Base-by-base conservation (phyloP, 2,329 filamentous ascomycete genomes). In the Aspergillus ibericus region DNA sequence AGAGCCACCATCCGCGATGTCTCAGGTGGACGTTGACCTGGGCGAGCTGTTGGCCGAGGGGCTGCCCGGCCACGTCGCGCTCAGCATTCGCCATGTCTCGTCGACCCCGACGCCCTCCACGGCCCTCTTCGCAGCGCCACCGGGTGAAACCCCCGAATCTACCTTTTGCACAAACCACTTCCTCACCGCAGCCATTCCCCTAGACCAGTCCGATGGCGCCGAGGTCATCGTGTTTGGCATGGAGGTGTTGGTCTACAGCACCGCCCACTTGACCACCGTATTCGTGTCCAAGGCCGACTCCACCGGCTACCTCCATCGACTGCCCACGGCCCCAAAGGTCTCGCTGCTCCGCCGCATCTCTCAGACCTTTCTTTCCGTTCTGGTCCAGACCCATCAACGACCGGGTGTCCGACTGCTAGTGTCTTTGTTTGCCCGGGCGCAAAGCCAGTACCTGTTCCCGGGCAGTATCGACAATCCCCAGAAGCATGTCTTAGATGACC, bases 211-310 rank as follows among this genome's bases (percentile, higher is more conserved):
- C 40, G 60, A 67, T 44, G 68, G 60, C 4, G 59, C 77, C 18
- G 81, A 86, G 61, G 82, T 96, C 1, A 78, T 97, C 6, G 82
- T 93, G 8, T 88, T 96, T 59, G 93, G 90, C 15, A 83, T 99
- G 62, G 95, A 99, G 72, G 82, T 97, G 53, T 83, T 95, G 67
- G 84, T 99, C 60, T 99, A 96, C 76, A 90, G 87, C 0, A 96
- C 93, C 0, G 84, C 85, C 47, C 84, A 85, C 66, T 84, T 92
- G 22, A 96, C 90, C 1, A 97, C 91, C 4, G 83, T 98, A 55
- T 99, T 99, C 73, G 89, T 99, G 22, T 93, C 93, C 63, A 99
- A 99, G 76, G 95, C 95, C 50, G 95, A 99, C 77, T 97, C 95
- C 9, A 97, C 93, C 0, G 95, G 96, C 22, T 96, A 92, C 71